Conservation (phyloP, 2,329 filamentous ascomycete genomes). For the Microcyclospora pomicola region DNA sequence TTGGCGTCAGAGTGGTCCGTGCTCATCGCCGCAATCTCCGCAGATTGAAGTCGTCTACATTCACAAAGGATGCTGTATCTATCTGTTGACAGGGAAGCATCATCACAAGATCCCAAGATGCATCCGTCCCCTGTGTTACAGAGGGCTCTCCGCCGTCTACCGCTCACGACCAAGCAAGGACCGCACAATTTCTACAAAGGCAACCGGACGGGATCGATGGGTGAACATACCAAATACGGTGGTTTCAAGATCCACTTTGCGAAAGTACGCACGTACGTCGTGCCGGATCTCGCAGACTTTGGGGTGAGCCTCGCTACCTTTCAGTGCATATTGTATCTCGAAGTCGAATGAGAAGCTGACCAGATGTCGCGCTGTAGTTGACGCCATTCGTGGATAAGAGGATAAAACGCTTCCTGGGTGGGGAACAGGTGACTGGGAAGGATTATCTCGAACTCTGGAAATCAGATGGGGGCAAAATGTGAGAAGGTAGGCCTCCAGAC, state of each 20-base stretch:
- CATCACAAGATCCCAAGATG: slow-evolving; percentile 11
- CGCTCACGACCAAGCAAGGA: slow-evolving; percentile 83
- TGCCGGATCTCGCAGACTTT: slow-evolving; percentile 57
- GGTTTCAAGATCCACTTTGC: slow-evolving; percentile 71
- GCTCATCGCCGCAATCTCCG: too few species aligned
- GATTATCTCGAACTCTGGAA: slow-evolving; percentile 23
- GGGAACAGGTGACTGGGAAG: slow-evolving; percentile 30
- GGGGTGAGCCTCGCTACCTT: slow-evolving; percentile 40
- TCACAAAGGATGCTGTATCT: too few species aligned
- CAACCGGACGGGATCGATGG: slow-evolving; percentile 77
- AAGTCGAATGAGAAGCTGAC: background rate
- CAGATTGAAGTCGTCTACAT: too few species aligned
- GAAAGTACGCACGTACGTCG: slow-evolving; percentile 84
- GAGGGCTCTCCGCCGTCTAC: slow-evolving; percentile 57
- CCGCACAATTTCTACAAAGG: slow-evolving; percentile 96
- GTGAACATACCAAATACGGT: slow-evolving; percentile 68
- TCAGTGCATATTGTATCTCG: background rate
- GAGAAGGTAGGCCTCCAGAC: slow-evolving; percentile 3
- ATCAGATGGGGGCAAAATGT: slow-evolving; percentile 19
- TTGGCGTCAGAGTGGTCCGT: slow-evolving; percentile 1
- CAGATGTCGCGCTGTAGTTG: slow-evolving; percentile 40
- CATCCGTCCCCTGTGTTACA: slow-evolving; percentile 56
- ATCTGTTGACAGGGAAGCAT: background rate
- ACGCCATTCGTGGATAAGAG: slow-evolving; percentile 62
- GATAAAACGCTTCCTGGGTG: slow-evolving; percentile 40